Evolutionary conservation across 2,329 filamentous ascomycete species (phyloP), one percentile per base, ranked within the genome.

Genomic region (Nigrospora sphaerica): DNA sequence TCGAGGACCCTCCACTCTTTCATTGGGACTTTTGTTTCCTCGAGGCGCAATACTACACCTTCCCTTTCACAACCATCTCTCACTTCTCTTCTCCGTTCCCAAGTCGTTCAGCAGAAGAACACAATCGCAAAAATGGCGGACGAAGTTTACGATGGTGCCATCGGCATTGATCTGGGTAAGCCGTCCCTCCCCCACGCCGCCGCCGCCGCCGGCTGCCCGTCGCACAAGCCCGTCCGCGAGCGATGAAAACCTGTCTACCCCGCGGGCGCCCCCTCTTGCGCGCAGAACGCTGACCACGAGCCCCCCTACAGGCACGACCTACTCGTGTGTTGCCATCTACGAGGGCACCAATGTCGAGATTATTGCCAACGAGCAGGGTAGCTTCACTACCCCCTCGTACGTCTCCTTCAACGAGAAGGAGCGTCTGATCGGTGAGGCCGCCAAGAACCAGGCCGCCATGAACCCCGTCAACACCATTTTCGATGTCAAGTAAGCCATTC

Each of bases 381-480:
- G 83, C 77, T 95, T 95, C 78, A 97, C 93, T 68, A 97, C 93
- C 55, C 93, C 93, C 59, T 97, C 93, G 48, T 98, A 96, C 80
- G 93, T 98, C 69, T 95, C 89, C 63, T 98, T 98, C 84, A 96
- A 90, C 69, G 85, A 92, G 65, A 89, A 95, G 79, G 93, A 98
- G 82, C 91, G 93, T 74, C 78, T 98, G 76, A 97, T 97, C 67
- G 93, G 93, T 80, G 93, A 97, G 82, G 92, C 93, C 52, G 93
- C 93, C 68, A 98, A 97, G 88, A 98, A 98, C 81, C 91, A 96
- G 84, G 93, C 92, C 68, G 92, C 93, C 66, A 95, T 97, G 89
- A 98, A 98, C 88, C 93, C 93, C 54, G 73, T 74, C 69, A 97
- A 97, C 81, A 98, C 93, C 62, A 81, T 98, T 75, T 98, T 97